Percentiles rank a stretch among this genome's conserved stretches.
Evolutionary conservation across 23 red algal species (phyloP).

Genomic region (Gracilaria domingensis): DNA sequence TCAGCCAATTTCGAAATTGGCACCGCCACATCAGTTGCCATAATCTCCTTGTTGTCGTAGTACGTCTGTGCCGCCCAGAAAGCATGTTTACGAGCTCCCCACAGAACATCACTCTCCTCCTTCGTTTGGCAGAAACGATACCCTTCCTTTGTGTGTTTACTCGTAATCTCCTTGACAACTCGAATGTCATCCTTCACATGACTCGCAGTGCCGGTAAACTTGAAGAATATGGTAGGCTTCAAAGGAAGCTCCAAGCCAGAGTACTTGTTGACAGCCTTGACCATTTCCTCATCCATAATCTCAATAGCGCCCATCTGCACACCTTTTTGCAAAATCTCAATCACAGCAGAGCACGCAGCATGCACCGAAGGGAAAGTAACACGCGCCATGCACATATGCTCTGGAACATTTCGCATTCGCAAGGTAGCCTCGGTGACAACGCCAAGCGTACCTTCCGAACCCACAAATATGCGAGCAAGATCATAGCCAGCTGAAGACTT

Average conservation of each 20-base stretch:
- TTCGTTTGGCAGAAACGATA: conserved; percentile 66
- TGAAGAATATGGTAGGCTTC: conserved; percentile 88
- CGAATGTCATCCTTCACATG: conserved; percentile 83
- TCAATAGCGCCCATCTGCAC: conserved; percentile 85
- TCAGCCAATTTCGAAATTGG: conserved; percentile 92
- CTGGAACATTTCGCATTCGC: conserved; percentile 77
- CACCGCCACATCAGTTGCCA: conserved; percentile 96
- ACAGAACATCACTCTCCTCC: conserved; percentile 89
- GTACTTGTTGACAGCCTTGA: conserved; percentile 92
- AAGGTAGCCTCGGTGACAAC: conserved; percentile 93
- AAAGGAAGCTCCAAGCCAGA: conserved; percentile 57
- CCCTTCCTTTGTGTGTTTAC: conserved; percentile 62
- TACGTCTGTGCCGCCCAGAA: conserved; percentile 90
- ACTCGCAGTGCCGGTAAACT: conserved; percentile 75
- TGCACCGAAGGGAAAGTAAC: conserved; percentile 85
- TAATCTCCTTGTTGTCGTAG: conserved; percentile 74
- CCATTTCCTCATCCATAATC: conserved; percentile 93
- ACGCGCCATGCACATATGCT: conserved; percentile 77
- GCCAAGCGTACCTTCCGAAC: conserved; percentile 94
- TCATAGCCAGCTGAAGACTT: conserved; percentile 95
- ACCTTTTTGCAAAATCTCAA: conserved; percentile 81
- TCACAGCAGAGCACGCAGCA: conserved; percentile 76
- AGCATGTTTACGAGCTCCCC: conserved; percentile 91
- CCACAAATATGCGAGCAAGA: conserved; percentile 90
- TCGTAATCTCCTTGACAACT: conserved; percentile 72